Evolutionary conservation across 2,329 filamentous ascomycete species (phyloP), one percentile per base, ranked within the genome.

Genomic region (Alternaria gansuensis): DNA sequence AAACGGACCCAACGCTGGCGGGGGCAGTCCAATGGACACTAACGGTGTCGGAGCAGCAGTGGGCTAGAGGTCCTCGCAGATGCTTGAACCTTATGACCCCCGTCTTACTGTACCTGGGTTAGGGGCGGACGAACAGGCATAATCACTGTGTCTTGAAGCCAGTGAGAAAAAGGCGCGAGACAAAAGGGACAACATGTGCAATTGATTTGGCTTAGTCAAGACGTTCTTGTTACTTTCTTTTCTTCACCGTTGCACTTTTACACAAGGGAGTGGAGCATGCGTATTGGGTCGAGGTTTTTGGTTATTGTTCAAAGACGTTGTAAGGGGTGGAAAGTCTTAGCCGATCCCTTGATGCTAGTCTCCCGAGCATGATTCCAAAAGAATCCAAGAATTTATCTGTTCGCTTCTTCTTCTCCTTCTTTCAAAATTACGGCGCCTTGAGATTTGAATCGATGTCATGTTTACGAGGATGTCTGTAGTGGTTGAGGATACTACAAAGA

Each of bases 21-120:
- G 64, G 28, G 76, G 74, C 11, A 78, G 76, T 64, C 76, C 77
- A 0, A 78, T 79, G 77, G 77, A 79, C 60, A 78, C 77, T 7
- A 78, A 78, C 33, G 77, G 77, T 31, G 69, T 75, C 17, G 72
- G 69, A 13, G 70, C 64, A 39, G 73, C 66, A 26, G 74, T 62
- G 10, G 68, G 63, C 41, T 70, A 69, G 63, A 54, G 14, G 31
- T 44, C 23, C 36, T 48, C 21, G 17, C 41, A 46, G 28, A 24
- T 24, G 21, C 21, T 24, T 7, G 21, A 5, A 21, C 21, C 21
- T 14, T 13, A 14, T 5, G 21, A 24, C 6, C 37, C 37, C 8
- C 7, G 11, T 24, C 11, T 17, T 40, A 40, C 21, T 21, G 37
- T 13, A 24, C 9, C 21, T 40, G 21, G 37, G 17, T 3, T 11